phyloP scores from a whole-genome alignment of 345 rosid genomes.

The Linum lewisii region DNA sequence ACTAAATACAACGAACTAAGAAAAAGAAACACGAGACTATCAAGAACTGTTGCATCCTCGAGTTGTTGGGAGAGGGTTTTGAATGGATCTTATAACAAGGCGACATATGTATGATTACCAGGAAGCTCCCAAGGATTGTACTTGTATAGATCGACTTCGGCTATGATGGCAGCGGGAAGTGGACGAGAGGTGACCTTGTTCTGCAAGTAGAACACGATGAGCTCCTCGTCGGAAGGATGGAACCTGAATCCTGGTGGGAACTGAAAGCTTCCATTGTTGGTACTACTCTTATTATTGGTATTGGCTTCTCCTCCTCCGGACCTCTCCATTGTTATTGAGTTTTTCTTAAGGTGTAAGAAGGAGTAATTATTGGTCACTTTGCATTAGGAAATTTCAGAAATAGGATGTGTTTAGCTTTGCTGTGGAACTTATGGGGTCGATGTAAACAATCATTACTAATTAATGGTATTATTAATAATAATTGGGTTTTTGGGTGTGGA shows the following conservation, averaged over 20 bases:
- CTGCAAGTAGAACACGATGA: constrained; percentile 36
- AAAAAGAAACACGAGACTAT: background rate
- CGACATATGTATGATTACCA: constrained; percentile 9
- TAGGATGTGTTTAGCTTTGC: background rate
- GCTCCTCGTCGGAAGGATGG: constrained; percentile 49
- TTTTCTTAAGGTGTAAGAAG: background rate
- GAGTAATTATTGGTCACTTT: background rate
- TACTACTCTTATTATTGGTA: background rate
- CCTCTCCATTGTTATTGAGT: background rate
- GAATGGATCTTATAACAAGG: no score
- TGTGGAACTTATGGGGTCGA: background rate
- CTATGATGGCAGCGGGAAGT: constrained; percentile 37
- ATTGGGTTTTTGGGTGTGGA: no score
- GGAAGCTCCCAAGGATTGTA: constrained; percentile 53
- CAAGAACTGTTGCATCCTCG: no score
- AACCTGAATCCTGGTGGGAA: constrained; percentile 54
- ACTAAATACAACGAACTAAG: background rate
- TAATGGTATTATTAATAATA: no score
- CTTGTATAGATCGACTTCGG: constrained; percentile 41
- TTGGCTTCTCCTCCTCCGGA: background rate
- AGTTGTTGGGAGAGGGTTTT: no score
- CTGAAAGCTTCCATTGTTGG: constrained; percentile 5
- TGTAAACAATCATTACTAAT: background rate
- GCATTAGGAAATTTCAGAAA: background rate
- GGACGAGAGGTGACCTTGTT: constrained; percentile 36